Evolutionary conservation across 2,329 filamentous ascomycete genomes (phyloP).

Genomic region (Lachnellula subtilissima): DNA sequence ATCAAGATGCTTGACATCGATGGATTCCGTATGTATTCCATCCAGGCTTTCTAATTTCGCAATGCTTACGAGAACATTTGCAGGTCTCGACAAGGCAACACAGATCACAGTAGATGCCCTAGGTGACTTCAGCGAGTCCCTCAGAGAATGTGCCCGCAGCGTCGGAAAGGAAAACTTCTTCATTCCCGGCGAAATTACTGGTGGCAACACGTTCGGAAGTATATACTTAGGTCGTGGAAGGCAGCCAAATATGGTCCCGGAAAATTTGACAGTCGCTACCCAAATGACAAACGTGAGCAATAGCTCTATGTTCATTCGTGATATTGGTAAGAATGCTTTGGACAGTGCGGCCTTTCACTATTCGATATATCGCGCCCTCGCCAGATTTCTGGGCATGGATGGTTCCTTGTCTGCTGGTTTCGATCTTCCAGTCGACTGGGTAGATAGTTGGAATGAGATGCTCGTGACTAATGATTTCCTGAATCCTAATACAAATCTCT

Average conservation of each 20-base stretch:
- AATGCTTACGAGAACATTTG: too few relatives aligned
- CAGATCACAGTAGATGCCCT: conserved; percentile 59
- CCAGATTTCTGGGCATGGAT: conserved; percentile 47
- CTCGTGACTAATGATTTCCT: conserved; percentile 54
- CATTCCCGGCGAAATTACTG: conserved; percentile 58
- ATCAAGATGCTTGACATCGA: conserved; percentile 59
- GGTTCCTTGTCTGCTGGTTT: conserved; percentile 28
- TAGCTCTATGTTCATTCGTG: conserved; percentile 39
- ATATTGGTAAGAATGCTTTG: conserved; percentile 47
- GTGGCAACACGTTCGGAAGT: conserved; percentile 54
- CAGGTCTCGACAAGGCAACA: conserved; percentile 51
- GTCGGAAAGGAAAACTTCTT: conserved; percentile 60
- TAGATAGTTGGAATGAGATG: conserved; percentile 49
- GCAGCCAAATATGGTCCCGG: conserved; percentile 37
- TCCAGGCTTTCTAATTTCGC: too few relatives aligned
- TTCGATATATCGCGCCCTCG: conserved; percentile 56
- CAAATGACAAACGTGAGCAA: background rate
- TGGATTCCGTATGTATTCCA: conserved; percentile 50
- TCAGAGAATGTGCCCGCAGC: conserved; percentile 51
- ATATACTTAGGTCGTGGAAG: conserved; percentile 58
- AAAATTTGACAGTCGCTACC: conserved; percentile 21
- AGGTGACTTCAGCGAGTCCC: conserved; percentile 50
- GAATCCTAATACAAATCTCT: conserved; percentile 54
- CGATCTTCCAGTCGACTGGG: conserved; percentile 49
- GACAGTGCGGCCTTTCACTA: conserved; percentile 61